phyloP scores from a whole-genome alignment of 2,329 filamentous ascomycete species.

The Claviceps capensis region DNA sequence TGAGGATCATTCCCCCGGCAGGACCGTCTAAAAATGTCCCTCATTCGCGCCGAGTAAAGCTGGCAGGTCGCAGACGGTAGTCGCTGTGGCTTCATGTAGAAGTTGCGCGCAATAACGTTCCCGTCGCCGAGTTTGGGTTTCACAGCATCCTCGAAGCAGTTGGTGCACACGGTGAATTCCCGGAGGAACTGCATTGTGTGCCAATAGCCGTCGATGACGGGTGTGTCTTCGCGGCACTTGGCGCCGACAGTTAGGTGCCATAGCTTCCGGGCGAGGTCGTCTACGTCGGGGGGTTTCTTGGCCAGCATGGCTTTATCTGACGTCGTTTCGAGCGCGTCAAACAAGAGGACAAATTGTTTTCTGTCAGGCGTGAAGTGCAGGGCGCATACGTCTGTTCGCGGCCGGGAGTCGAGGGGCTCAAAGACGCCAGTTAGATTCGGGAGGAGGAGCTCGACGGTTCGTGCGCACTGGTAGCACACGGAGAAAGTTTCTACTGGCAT shows the following conservation, averaged over 20 bases:
- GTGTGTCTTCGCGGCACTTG: slow-evolving; percentile 53
- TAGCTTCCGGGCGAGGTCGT: slow-evolving; percentile 49
- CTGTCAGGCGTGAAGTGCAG: slow-evolving; percentile 45
- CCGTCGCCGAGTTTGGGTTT: slow-evolving; percentile 46
- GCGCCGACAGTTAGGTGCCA: slow-evolving; percentile 41
- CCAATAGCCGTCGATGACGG: slow-evolving; percentile 53
- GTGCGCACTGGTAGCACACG: slow-evolving; percentile 61
- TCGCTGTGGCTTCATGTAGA: slow-evolving; percentile 46
- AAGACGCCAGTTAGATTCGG: slow-evolving; percentile 60
- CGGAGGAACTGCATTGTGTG: slow-evolving; percentile 63
- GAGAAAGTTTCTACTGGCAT: slow-evolving; percentile 55
- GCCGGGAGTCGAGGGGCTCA: slow-evolving; percentile 32
- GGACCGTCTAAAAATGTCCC: slow-evolving; percentile 54
- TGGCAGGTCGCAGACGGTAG: slow-evolving; percentile 52
- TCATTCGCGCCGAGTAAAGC: slow-evolving; percentile 70
- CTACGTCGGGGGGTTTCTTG: slow-evolving; percentile 38
- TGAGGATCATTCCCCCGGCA: slow-evolving; percentile 52
- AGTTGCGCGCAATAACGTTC: slow-evolving; percentile 46
- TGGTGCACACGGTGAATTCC: slow-evolving; percentile 71
- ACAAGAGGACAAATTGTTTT: slow-evolving; percentile 43
- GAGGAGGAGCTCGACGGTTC: slow-evolving; percentile 57
- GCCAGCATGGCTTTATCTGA: slow-evolving; percentile 36
- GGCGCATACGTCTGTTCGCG: slow-evolving; percentile 47
- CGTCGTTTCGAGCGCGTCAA: slow-evolving; percentile 44
- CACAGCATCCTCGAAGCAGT: slow-evolving; percentile 75